Base-by-base conservation (phyloP, 2,329 filamentous ascomycete genomes). In the Chaetoscypha palmicola region DNA sequence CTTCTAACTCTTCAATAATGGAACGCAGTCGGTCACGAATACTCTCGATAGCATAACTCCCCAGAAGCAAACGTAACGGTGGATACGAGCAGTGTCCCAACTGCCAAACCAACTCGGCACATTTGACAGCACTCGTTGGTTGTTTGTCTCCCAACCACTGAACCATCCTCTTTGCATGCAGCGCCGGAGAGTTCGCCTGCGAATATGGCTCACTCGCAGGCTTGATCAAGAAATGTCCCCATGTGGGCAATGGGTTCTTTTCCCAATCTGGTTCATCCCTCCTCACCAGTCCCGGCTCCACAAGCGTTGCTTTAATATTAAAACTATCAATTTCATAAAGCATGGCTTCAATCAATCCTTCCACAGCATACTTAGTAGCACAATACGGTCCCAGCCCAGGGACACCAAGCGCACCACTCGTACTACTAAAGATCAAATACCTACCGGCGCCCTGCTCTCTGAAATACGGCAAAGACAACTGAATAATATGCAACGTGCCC, bases 301-400 rank as follows among this genome's bases (percentile, higher is more conserved):
- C 90, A 4, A 98, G 74, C 2, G 91, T 96, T 0, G 87, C 87
- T 65, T 94, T 95, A 64, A 97, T 85, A 61, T 92, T 91, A 66
- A 94, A 96, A 0, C 73, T 70, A 46, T 96, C 90, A 28, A 94
- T 83, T 63, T 98, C 92, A 65, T 97, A 97, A 12, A 96, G 74
- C 86, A 98, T 91, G 12, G 87, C 90, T 65, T 98, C 92, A 55
- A 97, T 89, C 42, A 98, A 70, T 0, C 91, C 92, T 62, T 98
- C 92, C 3, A 95, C 88, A 0, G 92, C 92, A 65, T 96, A 97
- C 64, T 97, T 98, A 12, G 89, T 95, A 1, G 92, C 92, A 64
- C 91, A 97, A 61, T 95, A 97, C 0, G 91, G 91, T 0, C 91
- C 91, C 4, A 97, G 67, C 0, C 92, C 92, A 0, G 92, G 92